Evolutionary conservation across 1,139 yeast species (phyloP), one percentile per base, ranked within the genome.

Genomic region (Taphrina betulina): DNA sequence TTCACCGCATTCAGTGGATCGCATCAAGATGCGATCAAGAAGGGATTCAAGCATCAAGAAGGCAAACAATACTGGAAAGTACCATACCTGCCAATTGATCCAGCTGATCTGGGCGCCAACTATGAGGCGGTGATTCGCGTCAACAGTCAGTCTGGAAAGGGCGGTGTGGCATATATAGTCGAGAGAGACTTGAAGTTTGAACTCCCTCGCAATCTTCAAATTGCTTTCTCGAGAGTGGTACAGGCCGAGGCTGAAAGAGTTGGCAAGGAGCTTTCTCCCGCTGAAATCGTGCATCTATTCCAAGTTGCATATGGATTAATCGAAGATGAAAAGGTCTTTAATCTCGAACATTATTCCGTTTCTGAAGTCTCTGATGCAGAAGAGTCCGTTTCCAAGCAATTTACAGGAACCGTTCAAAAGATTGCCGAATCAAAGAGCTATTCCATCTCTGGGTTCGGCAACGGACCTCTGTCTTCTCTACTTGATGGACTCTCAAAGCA

Each of bases 121-220:
- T 92, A 92, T 72, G 97, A 92, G 74, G 97, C 97, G 43, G 95
- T 92, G 62, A 92, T 92, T 68, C 82, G 98, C 71, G 97, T 92
- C 72, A 92, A 92, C 75, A 89, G 96, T 8, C 97, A 92, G 75
- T 85, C 95, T 24, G 98, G 98, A 68, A 92, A 92, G 74, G 97
- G 97, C 68, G 97, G 97, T 69, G 95, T 97, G 26, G 95, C 97
- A 28, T 92, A 97, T 96, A 85, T 92, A 63, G 85, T 92, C 67
- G 78, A 89, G 66, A 81, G 95, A 68, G 80, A 85, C 62, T 77
- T 92, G 68, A 96, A 90, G 63, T 78, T 92, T 61, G 97, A 92
- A 67, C 78, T 92, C 65, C 98, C 98, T 61, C 82, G 97, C 71
- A 84, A 83, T 56, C 75, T 92, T 69, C 98, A 92, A 74, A 85